phyloP scores from a whole-genome alignment of 805 yeast species.

The Saturnispora bothae region DNA sequence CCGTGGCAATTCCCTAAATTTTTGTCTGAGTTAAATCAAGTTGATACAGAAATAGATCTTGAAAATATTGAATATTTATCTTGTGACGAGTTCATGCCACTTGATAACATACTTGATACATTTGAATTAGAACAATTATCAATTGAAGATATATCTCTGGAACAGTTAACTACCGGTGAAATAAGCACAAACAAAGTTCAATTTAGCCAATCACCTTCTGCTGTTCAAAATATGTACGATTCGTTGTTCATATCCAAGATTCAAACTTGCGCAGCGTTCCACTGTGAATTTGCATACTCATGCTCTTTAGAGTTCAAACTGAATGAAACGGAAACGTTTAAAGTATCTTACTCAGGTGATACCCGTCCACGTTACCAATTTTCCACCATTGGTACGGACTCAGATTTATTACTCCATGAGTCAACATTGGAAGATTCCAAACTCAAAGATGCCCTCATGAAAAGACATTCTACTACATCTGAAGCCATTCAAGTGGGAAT shows the following conservation, averaged over 20 bases:
- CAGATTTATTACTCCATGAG: constrained; percentile 82
- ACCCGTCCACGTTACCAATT: constrained; percentile 73
- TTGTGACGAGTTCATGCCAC: constrained; percentile 25
- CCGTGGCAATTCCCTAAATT: constrained; percentile 71
- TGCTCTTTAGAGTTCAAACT: constrained; percentile 41
- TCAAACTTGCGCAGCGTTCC: constrained; percentile 65
- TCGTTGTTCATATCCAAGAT: constrained; percentile 36
- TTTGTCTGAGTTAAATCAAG: constrained; percentile 49
- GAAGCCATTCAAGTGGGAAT: constrained; percentile 71
- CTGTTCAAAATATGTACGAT: constrained; percentile 24
- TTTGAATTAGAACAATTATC: constrained; percentile 16
- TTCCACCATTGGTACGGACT: constrained; percentile 45
- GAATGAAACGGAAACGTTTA: constrained; percentile 31
- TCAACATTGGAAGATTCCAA: constrained; percentile 82
- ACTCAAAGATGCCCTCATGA: constrained; percentile 64
- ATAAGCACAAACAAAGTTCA: constrained; percentile 3
- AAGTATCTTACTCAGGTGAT: constrained; percentile 87
- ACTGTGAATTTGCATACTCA: constrained; percentile 76
- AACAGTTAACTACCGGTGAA: constrained; percentile 5
- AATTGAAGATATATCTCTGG: constrained; percentile 3
- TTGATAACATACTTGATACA: constrained; percentile 10
- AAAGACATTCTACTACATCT: constrained; percentile 78
- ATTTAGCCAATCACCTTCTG: constrained; percentile 4
- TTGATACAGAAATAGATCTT: constrained; percentile 14
- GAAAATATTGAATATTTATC: constrained; percentile 15